Evolutionary conservation across 208 protist genomes (phyloP).

Genomic region (Trichomonas tenax): DNA sequence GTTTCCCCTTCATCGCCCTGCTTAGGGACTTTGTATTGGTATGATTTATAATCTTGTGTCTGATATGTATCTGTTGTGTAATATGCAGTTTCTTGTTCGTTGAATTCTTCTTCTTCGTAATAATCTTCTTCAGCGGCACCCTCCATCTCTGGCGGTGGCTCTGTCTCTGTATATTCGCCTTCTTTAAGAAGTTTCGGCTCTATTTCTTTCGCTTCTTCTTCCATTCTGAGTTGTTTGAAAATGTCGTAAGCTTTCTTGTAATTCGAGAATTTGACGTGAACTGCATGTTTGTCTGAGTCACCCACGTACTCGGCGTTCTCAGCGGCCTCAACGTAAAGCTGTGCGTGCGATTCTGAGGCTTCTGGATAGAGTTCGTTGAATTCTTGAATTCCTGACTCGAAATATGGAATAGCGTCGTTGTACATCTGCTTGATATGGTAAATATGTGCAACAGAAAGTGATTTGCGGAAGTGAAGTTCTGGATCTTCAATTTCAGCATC

Average conservation of each 20-base stretch:
- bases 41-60: not conserved
- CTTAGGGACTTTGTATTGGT: not conserved
- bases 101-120: not conserved
- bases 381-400: not conserved
- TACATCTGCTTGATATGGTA: not conserved
- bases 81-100: not conserved
- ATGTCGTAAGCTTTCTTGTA: not conserved
- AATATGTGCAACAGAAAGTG: not conserved
- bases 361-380: not conserved
- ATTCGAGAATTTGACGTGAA: not conserved
- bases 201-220: not conserved
- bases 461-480: not conserved
- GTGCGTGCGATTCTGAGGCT: not conserved
- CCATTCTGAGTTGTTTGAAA: not conserved
- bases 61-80: not conserved
- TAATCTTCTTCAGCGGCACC: not conserved
- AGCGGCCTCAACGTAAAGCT: not conserved
- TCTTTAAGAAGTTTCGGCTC: not conserved
- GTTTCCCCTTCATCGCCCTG: not conserved
- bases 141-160: not conserved
- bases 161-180: not conserved
- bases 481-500: not conserved
- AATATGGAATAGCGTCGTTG: not conserved
- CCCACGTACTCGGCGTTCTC: not conserved
- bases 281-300: not conserved